Evolutionary conservation across 1,139 yeast genomes (phyloP).

Genomic region (Zhuliangozyma blackwelliae): DNA sequence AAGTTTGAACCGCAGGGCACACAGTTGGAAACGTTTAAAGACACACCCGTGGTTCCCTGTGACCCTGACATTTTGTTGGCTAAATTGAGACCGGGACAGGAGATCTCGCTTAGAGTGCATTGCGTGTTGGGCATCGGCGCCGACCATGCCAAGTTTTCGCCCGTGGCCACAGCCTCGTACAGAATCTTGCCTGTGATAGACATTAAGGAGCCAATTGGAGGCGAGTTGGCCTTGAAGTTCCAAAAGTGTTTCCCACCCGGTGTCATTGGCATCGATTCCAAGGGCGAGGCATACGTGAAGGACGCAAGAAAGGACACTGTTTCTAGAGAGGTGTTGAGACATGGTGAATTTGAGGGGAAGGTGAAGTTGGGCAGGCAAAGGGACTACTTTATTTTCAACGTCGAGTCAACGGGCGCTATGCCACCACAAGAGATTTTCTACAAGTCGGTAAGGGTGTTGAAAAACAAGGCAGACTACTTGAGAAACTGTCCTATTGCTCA

Average conservation of each 20-base stretch:
- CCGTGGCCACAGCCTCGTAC: conserved; percentile 96
- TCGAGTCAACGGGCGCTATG: conserved; percentile 96
- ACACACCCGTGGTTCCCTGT: conserved; percentile 68
- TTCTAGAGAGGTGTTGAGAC: conserved; percentile 92
- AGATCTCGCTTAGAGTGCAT: conserved; percentile 83
- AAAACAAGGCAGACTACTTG: conserved; percentile 79
- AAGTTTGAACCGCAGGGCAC: conserved; percentile 90
- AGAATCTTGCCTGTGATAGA: conserved; percentile 90
- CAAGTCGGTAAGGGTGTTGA: conserved; percentile 80
- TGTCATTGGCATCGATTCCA: conserved; percentile 66
- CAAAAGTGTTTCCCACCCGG: conserved; percentile 92
- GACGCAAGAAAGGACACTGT: conserved; percentile 95
- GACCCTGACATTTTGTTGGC: conserved; percentile 89
- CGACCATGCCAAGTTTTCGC: conserved; percentile 96
- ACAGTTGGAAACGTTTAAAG: conserved; percentile 66
- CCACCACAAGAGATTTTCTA: conserved; percentile 92
- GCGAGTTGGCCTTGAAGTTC: conserved; percentile 72
- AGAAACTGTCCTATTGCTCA: conserved; percentile 75
- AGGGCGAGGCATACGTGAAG: conserved; percentile 73
- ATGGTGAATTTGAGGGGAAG: conserved; percentile 81
- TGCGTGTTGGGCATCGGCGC: conserved; percentile 89
- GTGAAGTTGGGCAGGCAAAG: conserved; percentile 88
- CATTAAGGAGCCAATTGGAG: conserved; percentile 68
- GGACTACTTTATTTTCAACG: conserved; percentile 89
- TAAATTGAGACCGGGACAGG: conserved; percentile 95